Base-by-base conservation (phyloP, 805 yeast genomes). In the Myxozyma mucilagina region DNA sequence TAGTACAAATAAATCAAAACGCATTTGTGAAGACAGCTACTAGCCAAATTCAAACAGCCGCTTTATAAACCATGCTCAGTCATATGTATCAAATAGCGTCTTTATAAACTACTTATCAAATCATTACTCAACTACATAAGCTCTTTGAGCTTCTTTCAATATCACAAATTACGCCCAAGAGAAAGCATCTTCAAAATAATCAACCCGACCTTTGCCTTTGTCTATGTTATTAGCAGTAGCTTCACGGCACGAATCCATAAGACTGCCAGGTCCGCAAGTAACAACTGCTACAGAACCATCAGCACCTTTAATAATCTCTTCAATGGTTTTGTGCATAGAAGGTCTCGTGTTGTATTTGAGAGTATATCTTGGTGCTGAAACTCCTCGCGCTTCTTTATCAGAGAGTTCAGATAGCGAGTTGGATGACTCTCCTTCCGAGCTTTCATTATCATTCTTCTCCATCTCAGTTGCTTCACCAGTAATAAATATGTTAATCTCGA, bases 101-200 rank as follows among this genome's bases (percentile, higher is more conserved):
- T 24, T 24, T 24, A 2, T 24, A 24, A 24, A 24, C 29, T 24
- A 24, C 29, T 3, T 24, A 24, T 24, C 29, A 24, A 24, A 24
- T 24, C 29, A 24, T 24, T 24, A 24, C 29, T 24, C 2, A 4
- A 24, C 29, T 24, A 24, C 4, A 24, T 24, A 24, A 24, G 29
- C 29, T 24, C 4, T 24, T 24, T 24, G 29, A 24, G 29, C 29
- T 24, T 4, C 4, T 24, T 24, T 24, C 29, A 45, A 14, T 50
- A 60, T 47, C 16, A 20, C 9, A 14, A 6, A 43, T 47, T 52
- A 61, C 41, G 64, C 63, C 66, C 63, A 61, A 18, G 63, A 47
- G 45, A 59, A 62, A 39, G 66, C 60, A 36, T 62, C 65, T 48
- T 62, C 65, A 36, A 62, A 62, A 51, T 59, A 62, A 32, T 62